Evolutionary conservation across 257 asterid species (phyloP).

Genomic region (Cordia subcordata): DNA sequence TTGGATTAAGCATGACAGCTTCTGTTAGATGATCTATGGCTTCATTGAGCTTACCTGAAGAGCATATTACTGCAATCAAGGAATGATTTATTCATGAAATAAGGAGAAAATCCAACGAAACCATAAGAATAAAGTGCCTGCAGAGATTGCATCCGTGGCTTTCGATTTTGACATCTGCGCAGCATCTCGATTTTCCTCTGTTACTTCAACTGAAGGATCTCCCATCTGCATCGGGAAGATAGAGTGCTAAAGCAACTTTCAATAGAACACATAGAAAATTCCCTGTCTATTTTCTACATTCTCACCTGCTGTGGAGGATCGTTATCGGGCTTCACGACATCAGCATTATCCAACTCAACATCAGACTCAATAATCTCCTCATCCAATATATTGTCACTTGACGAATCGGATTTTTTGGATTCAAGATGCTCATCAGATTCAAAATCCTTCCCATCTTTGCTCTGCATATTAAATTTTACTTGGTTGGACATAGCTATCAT

Average conservation of each 20-base stretch:
- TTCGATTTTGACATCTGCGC: conserved; percentile 53
- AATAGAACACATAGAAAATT: neutral
- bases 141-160: conserved; percentile 53
- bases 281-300: conserved; percentile 8
- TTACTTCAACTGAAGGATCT: conserved; percentile 53
- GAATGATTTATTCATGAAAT: conserved; percentile 3
- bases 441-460: conserved; percentile 20
- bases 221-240: conserved; percentile 54
- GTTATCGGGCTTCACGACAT: conserved; percentile 55
- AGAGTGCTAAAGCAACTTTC: neutral
- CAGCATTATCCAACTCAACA: conserved; percentile 60
- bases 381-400: conserved; percentile 19
- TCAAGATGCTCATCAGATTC: conserved; percentile 19
- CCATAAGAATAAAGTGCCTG: conserved; percentile 28
- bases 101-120: conserved; percentile 3
- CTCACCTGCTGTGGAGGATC: conserved; percentile 68
- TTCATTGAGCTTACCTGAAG: conserved; percentile 52
- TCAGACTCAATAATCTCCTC: conserved; percentile 73
- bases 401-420: conserved; percentile 13
- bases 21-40: conserved; percentile 54
- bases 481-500: neutral
- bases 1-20: conserved; percentile 61
- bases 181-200: conserved; percentile 55
- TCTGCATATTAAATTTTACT: conserved; percentile 30
- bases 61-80: conserved; percentile 5